Evolutionary conservation across 768 basidiomycete species (phyloP).

Genomic region (Leucocoprinus leucothites): DNA sequence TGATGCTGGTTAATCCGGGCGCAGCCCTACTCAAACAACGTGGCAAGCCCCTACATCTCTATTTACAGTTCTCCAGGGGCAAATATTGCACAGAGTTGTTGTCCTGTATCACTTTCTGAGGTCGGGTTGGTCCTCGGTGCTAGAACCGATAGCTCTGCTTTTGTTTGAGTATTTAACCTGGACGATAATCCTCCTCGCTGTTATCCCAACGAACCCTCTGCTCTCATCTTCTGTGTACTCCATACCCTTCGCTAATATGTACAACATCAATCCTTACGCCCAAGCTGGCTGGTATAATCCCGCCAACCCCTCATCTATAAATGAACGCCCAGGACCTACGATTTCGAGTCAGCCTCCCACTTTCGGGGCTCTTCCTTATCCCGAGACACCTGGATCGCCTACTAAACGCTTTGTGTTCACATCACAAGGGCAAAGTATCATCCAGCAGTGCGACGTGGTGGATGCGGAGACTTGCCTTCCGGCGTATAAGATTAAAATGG

Average conservation of each 20-base stretch:
- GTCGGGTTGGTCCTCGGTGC: too few species aligned
- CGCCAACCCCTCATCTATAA: constrained; percentile 25
- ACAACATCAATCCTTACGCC: constrained; percentile 28
- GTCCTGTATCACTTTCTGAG: background rate
- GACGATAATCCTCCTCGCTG: too few species aligned
- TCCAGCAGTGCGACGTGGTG: constrained; percentile 41
- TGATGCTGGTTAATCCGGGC: background rate
- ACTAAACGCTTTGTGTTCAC: constrained; percentile 21
- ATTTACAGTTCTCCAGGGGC: background rate
- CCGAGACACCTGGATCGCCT: constrained; percentile 3
- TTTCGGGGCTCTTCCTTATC: constrained; percentile 24
- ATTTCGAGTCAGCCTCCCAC: constrained; percentile 18
- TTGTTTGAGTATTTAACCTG: too few species aligned
- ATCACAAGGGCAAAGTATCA: constrained; percentile 32
- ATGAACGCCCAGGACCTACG: constrained; percentile 16
- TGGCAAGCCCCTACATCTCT: background rate
- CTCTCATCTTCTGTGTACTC: background rate
- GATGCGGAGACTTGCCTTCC: constrained; percentile 36
- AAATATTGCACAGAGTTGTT: background rate
- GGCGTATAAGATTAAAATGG: constrained; percentile 37
- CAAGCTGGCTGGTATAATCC: constrained; percentile 29
- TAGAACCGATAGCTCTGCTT: too few species aligned
- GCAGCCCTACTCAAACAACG: background rate
- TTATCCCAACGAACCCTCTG: background rate
- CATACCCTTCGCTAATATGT: constrained; percentile 14